These are phyloP conservation scores for Pythium insidiosum DNA, from an alignment of 352 stramenopile genomes.

Conservation along the genomic window DNA sequence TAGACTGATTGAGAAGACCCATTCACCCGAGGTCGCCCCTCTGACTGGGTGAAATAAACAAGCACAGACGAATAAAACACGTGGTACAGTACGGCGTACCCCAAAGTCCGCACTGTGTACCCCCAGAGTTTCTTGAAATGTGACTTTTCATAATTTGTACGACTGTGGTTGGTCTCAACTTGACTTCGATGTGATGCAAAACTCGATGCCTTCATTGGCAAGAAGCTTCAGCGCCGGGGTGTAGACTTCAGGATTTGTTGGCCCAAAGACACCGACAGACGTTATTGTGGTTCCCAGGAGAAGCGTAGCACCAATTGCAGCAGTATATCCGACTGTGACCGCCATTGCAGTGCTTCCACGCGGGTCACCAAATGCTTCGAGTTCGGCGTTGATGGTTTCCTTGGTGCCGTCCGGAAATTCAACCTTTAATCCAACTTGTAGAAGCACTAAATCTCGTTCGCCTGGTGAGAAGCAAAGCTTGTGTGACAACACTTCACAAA, in stretches of 20 bases:
- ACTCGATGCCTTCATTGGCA: no score
- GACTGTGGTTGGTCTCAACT: no score
- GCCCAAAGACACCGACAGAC: conserved; percentile 44
- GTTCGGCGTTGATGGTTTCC: conserved; percentile 40
- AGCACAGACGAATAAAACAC: no score
- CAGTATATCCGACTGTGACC: conserved; percentile 79
- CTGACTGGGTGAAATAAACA: no score
- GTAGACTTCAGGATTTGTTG: conserved; percentile 52
- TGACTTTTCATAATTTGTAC: no score
- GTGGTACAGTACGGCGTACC: no score
- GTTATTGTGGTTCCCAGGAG: conserved; percentile 45
- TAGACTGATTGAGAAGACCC: no score
- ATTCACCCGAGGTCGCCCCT: no score
- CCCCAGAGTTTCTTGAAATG: no score
- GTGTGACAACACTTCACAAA: conserved; percentile 44
- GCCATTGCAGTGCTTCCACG: conserved; percentile 70
- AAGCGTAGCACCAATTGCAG: conserved; percentile 67
- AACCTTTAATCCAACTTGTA: conserved; percentile 37
- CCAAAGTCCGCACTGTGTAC: no score
- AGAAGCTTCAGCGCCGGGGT: conserved; percentile 29
- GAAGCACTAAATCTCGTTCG: conserved; percentile 77
- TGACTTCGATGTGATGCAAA: no score
- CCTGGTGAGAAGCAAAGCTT: conserved; percentile 43
- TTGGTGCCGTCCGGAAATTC: conserved; percentile 26
- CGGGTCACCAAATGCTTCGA: conserved; percentile 45